Percentiles rank a stretch among this genome's conserved stretches.
phyloP scores from a whole-genome alignment of 169 alveolate species.

The Amoebophrya sp. region DNA sequence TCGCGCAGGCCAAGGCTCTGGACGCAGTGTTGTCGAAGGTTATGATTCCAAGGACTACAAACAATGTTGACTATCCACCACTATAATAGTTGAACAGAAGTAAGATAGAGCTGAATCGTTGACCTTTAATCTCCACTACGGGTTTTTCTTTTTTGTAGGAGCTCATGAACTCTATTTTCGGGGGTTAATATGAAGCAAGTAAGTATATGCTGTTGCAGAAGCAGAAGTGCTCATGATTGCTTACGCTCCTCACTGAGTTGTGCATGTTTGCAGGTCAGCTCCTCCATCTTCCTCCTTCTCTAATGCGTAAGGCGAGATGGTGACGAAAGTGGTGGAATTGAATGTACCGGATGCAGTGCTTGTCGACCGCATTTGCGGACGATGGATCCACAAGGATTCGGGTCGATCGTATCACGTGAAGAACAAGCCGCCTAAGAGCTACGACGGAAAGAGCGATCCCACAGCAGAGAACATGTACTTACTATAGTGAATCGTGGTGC shows the following conservation, averaged over 20 bases:
- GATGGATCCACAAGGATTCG: slow-evolving; percentile 71
- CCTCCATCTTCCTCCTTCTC: not conserved
- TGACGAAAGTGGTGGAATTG: slow-evolving; percentile 62
- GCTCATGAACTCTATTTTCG: no score
- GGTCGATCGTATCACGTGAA: slow-evolving; percentile 78
- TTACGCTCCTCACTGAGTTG: no score
- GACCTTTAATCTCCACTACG: no score
- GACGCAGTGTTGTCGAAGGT: slow-evolving; percentile 37
- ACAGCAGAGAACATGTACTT: slow-evolving; percentile 39
- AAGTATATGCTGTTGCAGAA: no score
- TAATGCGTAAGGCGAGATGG: slow-evolving; percentile 41
- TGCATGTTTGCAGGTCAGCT: not conserved
- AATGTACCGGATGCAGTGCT: slow-evolving; percentile 67
- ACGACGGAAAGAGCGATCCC: slow-evolving; percentile 38
- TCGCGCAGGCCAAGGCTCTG: slow-evolving; percentile 68
- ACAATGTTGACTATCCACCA: no score
- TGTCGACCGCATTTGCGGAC: slow-evolving; percentile 76
- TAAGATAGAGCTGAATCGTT: no score
- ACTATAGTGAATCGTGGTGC: no score
- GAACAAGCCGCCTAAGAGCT: slow-evolving; percentile 63
- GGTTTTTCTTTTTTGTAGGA: no score
- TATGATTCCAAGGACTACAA: no score
- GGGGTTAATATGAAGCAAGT: no score
- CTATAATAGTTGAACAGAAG: no score
- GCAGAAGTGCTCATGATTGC: no score